Percentiles rank a stretch among this genome's conserved stretches.
phyloP scores from a whole-genome alignment of 2,329 filamentous ascomycete species.

The Colletotrichum navitas region DNA sequence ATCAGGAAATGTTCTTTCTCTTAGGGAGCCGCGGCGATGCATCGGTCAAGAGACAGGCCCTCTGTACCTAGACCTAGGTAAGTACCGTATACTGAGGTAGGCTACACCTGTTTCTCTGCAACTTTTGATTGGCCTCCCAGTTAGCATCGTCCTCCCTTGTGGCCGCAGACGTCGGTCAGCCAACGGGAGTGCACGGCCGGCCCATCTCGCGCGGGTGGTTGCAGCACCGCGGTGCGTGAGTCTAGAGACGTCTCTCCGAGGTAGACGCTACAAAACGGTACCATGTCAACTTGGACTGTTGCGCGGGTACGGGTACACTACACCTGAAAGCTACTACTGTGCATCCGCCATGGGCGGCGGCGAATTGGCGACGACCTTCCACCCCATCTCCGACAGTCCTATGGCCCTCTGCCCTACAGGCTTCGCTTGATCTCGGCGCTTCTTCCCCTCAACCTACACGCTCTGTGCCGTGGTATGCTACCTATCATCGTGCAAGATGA shows the following conservation, averaged over 20 bases:
- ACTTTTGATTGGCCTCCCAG: too few species aligned
- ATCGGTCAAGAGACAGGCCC: too few species aligned
- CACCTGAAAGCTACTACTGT: background rate
- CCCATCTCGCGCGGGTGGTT: slow-evolving; percentile 35
- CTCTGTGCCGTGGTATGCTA: slow-evolving; percentile 5
- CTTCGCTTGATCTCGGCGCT: slow-evolving; percentile 45
- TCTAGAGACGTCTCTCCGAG: slow-evolving; percentile 3
- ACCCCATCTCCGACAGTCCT: slow-evolving; percentile 15
- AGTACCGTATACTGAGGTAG: too few species aligned
- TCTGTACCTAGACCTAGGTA: too few species aligned
- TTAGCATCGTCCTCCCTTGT: too few species aligned
- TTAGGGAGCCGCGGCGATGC: too few species aligned
- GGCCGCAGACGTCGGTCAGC: slow-evolving; percentile 30
- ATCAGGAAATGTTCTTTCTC: too few species aligned
- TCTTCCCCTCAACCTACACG: slow-evolving; percentile 27
- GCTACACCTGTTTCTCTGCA: too few species aligned
- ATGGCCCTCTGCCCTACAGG: slow-evolving; percentile 12
- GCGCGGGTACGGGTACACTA: slow-evolving; percentile 7
- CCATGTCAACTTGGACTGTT: slow-evolving; percentile 18
- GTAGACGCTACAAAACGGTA: slow-evolving; percentile 24
- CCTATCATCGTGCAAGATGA: slow-evolving; percentile 25
- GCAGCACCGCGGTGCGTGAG: slow-evolving; percentile 25
- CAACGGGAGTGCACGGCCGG: slow-evolving; percentile 37
- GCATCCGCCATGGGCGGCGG: slow-evolving; percentile 24
- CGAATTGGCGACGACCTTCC: slow-evolving; percentile 11